Percentiles rank a stretch among this genome's conserved stretches.
These are phyloP conservation scores for Sclerotinia spermophila DNA, from an alignment of 2,329 filamentous ascomycete genomes.

Conservation along the genomic window DNA sequence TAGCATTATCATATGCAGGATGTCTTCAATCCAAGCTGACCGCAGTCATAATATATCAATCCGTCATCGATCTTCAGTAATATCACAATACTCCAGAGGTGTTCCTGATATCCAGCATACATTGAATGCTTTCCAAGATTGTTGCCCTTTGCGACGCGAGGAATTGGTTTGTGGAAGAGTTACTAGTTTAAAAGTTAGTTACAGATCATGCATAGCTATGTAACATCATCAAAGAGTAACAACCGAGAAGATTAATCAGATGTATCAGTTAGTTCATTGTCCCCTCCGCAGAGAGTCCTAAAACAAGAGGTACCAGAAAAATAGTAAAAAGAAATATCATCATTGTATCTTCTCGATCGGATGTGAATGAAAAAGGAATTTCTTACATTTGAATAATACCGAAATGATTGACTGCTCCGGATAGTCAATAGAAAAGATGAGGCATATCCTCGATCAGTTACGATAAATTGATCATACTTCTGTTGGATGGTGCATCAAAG, in stretches of 20 bases:
- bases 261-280: slow-evolving; percentile 80
- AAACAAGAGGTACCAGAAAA: slow-evolving; percentile 99
- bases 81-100: not conserved
- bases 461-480: not conserved
- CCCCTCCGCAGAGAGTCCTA: slow-evolving; percentile 57
- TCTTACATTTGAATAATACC: slow-evolving; percentile 7
- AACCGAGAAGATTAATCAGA: slow-evolving; percentile 55
- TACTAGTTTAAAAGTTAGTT: slow-evolving; percentile 5
- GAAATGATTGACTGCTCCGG: not conserved
- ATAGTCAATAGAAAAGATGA: not conserved
- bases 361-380: not conserved
- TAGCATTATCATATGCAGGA: not conserved
- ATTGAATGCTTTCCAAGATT: not conserved
- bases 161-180: not conserved
- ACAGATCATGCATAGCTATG: not conserved
- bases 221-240: not conserved
- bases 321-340: slow-evolving; percentile 66
- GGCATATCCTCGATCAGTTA: not conserved
- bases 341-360: slow-evolving; percentile 44
- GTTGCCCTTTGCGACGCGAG: not conserved
- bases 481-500: not conserved
- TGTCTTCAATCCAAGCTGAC: not conserved
- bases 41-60: no score
- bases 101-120: not conserved
- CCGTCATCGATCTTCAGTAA: not conserved